phyloP scores from a whole-genome alignment of 169 alveolate genomes.

The Plasmodium gallinaceum region DNA sequence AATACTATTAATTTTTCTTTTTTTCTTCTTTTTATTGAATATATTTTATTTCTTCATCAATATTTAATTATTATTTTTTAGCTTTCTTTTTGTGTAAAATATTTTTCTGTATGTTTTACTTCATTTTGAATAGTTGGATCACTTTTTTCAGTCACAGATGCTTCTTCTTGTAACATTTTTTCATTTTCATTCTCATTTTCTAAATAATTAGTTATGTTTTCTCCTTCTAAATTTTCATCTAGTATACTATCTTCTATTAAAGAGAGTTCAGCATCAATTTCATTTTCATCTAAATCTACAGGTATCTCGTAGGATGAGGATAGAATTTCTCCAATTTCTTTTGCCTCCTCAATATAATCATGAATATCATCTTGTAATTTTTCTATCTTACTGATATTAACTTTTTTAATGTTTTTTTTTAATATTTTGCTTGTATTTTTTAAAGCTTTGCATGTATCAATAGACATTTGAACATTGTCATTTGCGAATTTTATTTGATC shows the following conservation, averaged over 20 bases:
- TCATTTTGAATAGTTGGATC: conserved; percentile 2
- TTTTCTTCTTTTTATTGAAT: too few species aligned
- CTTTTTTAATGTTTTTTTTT: conserved; percentile 76
- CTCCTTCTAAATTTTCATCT: conserved; percentile 69
- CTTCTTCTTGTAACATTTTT: not conserved
- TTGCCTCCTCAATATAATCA: conserved; percentile 73
- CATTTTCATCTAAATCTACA: conserved; percentile 55
- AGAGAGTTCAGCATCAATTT: conserved; percentile 75
- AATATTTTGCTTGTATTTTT: conserved; percentile 49
- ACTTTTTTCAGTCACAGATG: conserved; percentile 9
- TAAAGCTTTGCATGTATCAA: conserved; percentile 75
- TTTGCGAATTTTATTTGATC: conserved; percentile 75
- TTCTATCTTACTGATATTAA: conserved; percentile 71
- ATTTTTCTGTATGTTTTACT: conserved; percentile 15
- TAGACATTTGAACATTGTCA: conserved; percentile 71
- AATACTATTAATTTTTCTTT: too few species aligned
- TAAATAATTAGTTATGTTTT: conserved; percentile 41
- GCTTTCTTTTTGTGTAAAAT: conserved; percentile 52
- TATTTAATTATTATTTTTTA: not conserved
- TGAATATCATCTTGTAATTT: conserved; percentile 71
- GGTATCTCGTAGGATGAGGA: conserved; percentile 68
- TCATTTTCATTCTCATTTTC: conserved; percentile 36
- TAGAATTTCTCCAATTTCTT: conserved; percentile 71
- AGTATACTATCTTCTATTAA: conserved; percentile 70
- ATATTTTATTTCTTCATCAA: not conserved